These are phyloP conservation scores for Trifolium subterraneum DNA, from an alignment of 306 rosid species.

Conservation along the genomic window DNA sequence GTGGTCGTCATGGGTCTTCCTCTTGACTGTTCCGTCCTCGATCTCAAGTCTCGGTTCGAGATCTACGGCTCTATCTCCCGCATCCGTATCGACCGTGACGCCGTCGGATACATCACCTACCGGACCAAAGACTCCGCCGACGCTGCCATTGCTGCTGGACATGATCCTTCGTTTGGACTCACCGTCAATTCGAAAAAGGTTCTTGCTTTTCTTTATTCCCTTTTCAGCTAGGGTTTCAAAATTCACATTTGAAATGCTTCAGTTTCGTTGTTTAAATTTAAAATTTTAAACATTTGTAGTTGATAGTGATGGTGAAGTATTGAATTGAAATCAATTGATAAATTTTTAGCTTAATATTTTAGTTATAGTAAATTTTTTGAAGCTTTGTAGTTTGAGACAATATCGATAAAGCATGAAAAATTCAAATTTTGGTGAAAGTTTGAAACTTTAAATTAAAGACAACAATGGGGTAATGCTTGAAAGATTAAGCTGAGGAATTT, in stretches of 20 bases:
- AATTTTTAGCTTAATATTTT: slow-evolving; percentile 7
- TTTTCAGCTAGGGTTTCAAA: slow-evolving; percentile 11
- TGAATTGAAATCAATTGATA: background rate
- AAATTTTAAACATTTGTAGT: background rate
- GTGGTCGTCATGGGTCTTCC: slow-evolving; percentile 77
- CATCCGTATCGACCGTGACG: slow-evolving; percentile 89
- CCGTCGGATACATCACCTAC: slow-evolving; percentile 68
- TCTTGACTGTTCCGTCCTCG: slow-evolving; percentile 78
- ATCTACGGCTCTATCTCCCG: slow-evolving; percentile 89
- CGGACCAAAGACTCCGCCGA: slow-evolving; percentile 76
- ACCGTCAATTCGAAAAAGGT: slow-evolving; percentile 77
- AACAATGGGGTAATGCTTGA: background rate
- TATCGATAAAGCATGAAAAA: slow-evolving; percentile 8
- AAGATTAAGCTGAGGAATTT: background rate
- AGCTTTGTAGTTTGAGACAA: slow-evolving; percentile 8
- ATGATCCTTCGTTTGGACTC: slow-evolving; percentile 75
- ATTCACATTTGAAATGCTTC: background rate
- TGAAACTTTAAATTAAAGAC: slow-evolving; percentile 1
- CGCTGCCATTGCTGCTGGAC: slow-evolving; percentile 74
- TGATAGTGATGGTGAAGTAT: background rate
- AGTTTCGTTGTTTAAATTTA: background rate
- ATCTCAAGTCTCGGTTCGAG: slow-evolving; percentile 91
- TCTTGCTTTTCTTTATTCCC: background rate
- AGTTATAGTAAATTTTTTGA: background rate
- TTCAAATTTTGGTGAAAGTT: slow-evolving; percentile 20